phyloP scores from a whole-genome alignment of 495 filamentous ascomycete species.

The Trichoderma gamsii region DNA sequence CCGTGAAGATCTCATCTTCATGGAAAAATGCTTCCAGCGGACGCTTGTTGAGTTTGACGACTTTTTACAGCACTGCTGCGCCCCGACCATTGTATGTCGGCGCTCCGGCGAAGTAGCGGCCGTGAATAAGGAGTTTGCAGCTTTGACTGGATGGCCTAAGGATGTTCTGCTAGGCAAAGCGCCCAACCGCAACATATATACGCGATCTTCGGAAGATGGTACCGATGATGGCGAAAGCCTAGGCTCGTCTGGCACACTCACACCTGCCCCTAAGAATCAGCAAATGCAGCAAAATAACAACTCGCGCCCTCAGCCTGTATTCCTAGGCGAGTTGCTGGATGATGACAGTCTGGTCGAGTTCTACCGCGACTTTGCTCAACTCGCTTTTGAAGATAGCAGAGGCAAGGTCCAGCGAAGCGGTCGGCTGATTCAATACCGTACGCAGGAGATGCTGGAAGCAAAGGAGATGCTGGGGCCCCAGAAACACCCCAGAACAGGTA shows the following conservation, averaged over 20 bases:
- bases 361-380: slow-evolving; percentile 88
- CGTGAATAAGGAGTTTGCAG: slow-evolving; percentile 89
- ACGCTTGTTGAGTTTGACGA: slow-evolving; percentile 88
- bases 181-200: slow-evolving; percentile 84
- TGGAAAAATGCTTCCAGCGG: slow-evolving; percentile 95
- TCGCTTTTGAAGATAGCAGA: slow-evolving; percentile 84
- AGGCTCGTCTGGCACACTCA: slow-evolving; percentile 21
- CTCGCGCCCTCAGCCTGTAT: slow-evolving; percentile 63
- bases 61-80: slow-evolving; percentile 78
- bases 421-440: slow-evolving; percentile 84
- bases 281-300: slow-evolving; percentile 28
- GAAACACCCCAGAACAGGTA: slow-evolving; percentile 42
- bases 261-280: slow-evolving; percentile 39
- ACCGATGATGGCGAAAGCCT: slow-evolving; percentile 21
- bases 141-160: slow-evolving; percentile 90
- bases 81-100: slow-evolving; percentile 84
- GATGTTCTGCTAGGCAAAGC: slow-evolving; percentile 84
- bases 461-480: slow-evolving; percentile 25
- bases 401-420: slow-evolving; percentile 77
- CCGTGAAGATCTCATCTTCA: slow-evolving; percentile 83
- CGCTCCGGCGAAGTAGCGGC: slow-evolving; percentile 89
- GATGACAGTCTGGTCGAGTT: slow-evolving; percentile 90
- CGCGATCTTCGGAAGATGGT: slow-evolving; percentile 33
- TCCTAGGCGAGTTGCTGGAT: slow-evolving; percentile 86
- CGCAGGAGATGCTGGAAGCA: slow-evolving; percentile 57